Conservation (phyloP, 306 rosid species). For the Medicago ruthenica region DNA sequence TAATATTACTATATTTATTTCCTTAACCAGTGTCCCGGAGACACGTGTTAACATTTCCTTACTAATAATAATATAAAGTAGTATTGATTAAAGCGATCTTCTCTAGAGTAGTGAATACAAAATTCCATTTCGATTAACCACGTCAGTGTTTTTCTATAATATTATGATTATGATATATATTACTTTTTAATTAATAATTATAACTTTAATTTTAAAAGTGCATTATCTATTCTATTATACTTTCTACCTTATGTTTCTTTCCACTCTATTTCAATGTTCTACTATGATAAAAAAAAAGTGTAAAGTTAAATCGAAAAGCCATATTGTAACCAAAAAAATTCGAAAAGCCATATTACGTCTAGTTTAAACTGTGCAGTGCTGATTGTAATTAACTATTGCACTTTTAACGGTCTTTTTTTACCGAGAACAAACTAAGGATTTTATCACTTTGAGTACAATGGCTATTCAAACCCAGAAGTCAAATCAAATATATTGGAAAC, state of each 20-base stretch:
- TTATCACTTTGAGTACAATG: too few relatives aligned
- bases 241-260: not conserved
- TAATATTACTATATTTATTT: too few relatives aligned
- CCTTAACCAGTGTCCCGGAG: too few relatives aligned
- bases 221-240: not conserved
- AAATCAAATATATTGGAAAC: too few relatives aligned
- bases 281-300: not conserved
- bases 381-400: not conserved
- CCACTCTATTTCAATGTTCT: not conserved
- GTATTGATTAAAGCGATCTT: not conserved
- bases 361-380: not conserved
- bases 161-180: not conserved
- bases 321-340: too few relatives aligned
- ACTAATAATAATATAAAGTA: not conserved
- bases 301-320: not conserved
- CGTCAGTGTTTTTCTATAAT: not conserved
- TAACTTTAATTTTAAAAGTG: constrained; percentile 6
- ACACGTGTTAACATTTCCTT: too few relatives aligned
- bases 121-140: constrained; percentile 22
- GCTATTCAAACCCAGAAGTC: too few relatives aligned
- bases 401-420: not conserved
- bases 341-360: not conserved
- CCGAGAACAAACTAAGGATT: not conserved
- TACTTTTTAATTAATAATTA: not conserved
- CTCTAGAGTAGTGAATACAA: not conserved